Base-by-base conservation (phyloP, 1,284 basidiomycete genomes). In the Rhodotorula sp. region DNA sequence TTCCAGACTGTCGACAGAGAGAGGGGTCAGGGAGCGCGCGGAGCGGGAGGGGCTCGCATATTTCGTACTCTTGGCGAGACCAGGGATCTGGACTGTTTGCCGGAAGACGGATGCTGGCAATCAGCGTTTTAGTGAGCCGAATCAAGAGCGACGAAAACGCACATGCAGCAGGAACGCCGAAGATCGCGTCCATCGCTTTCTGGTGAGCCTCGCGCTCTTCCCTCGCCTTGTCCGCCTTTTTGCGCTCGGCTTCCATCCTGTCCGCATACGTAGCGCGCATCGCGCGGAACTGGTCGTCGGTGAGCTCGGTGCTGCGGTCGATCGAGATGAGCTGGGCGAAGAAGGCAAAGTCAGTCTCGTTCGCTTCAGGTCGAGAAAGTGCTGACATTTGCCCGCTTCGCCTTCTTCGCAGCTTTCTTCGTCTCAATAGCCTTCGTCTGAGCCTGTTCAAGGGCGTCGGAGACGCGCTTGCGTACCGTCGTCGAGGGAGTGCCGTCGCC, bases 191-290 rank as follows among this genome's bases (percentile, higher is more conserved):
- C 61, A 65, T 55, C 7, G 67, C 69, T 6, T 52, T 20, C 59
- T 61, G 31, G 48, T 64, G 58, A 31, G 65, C 65, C 16, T 67
- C 63, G 37, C 47, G 26, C 16, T 67, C 69, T 8, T 44, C 9
- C 34, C 62, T 61, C 22, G 28, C 18, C 34, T 51, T 48, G n/a
- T 58, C 64, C 8, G 59, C 50, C 46, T 58, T 60, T 9, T 53
- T 60, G 16, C 63, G 60, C 54, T 73, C 69, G 15, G 28, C 44
- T 16, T 31, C 47, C 69, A 74, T 74, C 11, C 72, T 51, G 2
- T 71, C 67, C 5, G 34, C 28, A 56, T 74, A 74, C 11, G 60
- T 52, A 2, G 26, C 51, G 22, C 70, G 67, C 63, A 58, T 63
- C 11, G 51, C 37, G 16, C 53, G 60, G 59, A 68, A 61, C 8